Evolutionary conservation across 805 yeast species (phyloP), one percentile per base, ranked within the genome.

Genomic region (Yamadazyma sp.): DNA sequence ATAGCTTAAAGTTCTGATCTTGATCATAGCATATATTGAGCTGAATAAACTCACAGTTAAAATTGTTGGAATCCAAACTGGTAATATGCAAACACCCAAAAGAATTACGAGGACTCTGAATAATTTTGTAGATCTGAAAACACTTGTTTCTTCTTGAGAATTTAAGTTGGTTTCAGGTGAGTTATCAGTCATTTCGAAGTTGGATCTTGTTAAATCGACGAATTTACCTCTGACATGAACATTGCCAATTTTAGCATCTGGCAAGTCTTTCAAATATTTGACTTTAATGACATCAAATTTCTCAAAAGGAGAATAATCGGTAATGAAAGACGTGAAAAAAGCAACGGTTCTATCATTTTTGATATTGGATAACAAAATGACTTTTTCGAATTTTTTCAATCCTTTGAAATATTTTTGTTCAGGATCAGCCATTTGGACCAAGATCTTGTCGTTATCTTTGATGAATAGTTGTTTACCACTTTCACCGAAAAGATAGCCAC

Each of bases 271-370:
- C 23, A 79, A 61, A 48, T 66, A 79, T 22, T 65, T 63, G 37
- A 78, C 62, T 27, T 67, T 70, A 33, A 74, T 54, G 13, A 53
- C 51, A 31, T 70, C 71, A 19, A 40, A 38, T 31, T 65, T 60
- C 23, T 78, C 79, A 53, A 87, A 88, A 1, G 96, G 95, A 36
- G 85, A 78, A 40, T 70, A 73, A 20, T 79, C 70, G 3, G 91
- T 70, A 39, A 91, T 82, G 56, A 69, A 88, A 0, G 95, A 71
- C 0, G 97, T 86, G 60, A 78, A 85, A 56, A 87, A 91, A 11
- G 91, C 82, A 6, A 89, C 98, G 0, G 95, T 77, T 40, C 96
- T 69, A 58, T 89, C 98, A 52, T 85, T 80, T 37, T 79, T 70
- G 16, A 82, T 72, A 58, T 91, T 89, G 7, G 96, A 88, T 38